phyloP scores from a whole-genome alignment of 2,329 filamentous ascomycete species.

The Chalaropsis ovoidea region DNA sequence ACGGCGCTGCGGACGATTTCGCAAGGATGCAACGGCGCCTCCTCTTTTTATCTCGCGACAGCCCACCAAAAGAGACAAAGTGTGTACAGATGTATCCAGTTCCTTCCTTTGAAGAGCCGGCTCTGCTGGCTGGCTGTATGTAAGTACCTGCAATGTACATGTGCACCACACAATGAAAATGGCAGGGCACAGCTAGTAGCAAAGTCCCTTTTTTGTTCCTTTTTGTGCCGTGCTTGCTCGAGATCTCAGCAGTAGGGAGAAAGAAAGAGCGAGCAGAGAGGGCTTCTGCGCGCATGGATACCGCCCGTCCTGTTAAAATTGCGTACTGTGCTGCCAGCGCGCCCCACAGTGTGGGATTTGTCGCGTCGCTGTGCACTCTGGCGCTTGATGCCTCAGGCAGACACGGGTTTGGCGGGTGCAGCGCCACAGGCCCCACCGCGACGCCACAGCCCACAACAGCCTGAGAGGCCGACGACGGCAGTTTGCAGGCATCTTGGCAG shows the following conservation, averaged over 20 bases:
- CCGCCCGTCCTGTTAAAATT: conserved; percentile 3
- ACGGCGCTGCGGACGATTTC: not conserved
- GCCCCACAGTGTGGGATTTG: conserved; percentile 10
- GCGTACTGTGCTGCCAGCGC: conserved; percentile 1
- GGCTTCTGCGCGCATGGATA: not conserved
- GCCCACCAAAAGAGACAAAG: not conserved
- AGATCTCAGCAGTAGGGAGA: too few relatives aligned
- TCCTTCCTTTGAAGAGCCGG: too few relatives aligned
- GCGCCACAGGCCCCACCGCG: conserved; percentile 13
- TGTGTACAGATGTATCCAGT: not conserved
- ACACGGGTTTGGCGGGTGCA: not conserved
- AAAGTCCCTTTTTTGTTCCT: too few relatives aligned
- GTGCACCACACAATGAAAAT: too few relatives aligned
- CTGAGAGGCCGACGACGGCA: not conserved
- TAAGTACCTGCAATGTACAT: too few relatives aligned
- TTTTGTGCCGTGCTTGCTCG: too few relatives aligned
- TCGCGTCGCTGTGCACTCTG: conserved; percentile 9
- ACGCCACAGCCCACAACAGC: conserved; percentile 12
- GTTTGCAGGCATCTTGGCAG: not conserved
- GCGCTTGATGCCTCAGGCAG: conserved; percentile 22
- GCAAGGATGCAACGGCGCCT: not conserved
- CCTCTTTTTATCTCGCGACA: conserved; percentile 2
- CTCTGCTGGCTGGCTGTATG: not conserved
- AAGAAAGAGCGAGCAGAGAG: not conserved
- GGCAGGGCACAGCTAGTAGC: too few relatives aligned